Percentiles rank a stretch among this genome's conserved stretches.
phyloP scores from a whole-genome alignment of 228 moss, liverwort and hornwort genomes.

The Sphagnum magellanicum region DNA sequence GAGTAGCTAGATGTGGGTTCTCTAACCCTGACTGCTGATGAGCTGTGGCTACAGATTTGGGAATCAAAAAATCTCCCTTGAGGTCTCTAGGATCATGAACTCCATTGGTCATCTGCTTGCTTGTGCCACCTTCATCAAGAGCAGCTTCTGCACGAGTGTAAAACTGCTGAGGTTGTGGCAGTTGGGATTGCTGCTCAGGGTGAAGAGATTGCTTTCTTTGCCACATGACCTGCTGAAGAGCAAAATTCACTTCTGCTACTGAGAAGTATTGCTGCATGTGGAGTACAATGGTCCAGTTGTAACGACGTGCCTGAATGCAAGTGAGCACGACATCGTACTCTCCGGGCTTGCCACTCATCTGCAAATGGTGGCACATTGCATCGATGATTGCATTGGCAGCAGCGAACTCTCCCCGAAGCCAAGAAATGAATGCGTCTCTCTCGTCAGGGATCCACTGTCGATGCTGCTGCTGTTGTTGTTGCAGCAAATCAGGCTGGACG shows the following conservation, averaged over 20 bases:
- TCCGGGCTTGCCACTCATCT: slow-evolving; percentile 50
- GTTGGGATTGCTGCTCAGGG: slow-evolving; percentile 26
- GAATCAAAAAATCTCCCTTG: slow-evolving; percentile 23
- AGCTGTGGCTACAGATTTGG: slow-evolving; percentile 15
- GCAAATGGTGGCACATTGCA: slow-evolving; percentile 53
- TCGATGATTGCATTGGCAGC: slow-evolving; percentile 64
- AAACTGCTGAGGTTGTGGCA: slow-evolving; percentile 17
- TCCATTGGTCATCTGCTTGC: slow-evolving; percentile 25
- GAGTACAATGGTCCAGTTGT: slow-evolving; percentile 66
- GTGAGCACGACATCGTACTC: slow-evolving; percentile 62
- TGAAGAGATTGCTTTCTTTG: slow-evolving; percentile 29
- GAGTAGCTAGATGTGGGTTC: slow-evolving; percentile 19
- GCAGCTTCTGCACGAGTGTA: slow-evolving; percentile 31
- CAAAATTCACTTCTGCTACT: slow-evolving; percentile 52
- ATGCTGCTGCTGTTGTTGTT: not conserved
- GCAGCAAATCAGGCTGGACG: slow-evolving; percentile 32
- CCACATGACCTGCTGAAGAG: slow-evolving; percentile 52
- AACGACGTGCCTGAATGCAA: slow-evolving; percentile 57
- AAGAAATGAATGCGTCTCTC: slow-evolving; percentile 53
- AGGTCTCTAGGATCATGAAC: slow-evolving; percentile 23
- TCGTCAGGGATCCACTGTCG: slow-evolving; percentile 62
- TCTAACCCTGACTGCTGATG: slow-evolving; percentile 16
- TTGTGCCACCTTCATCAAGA: slow-evolving; percentile 19
- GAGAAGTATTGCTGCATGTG: slow-evolving; percentile 73
- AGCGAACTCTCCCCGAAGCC: slow-evolving; percentile 63